Evolutionary conservation across 1,284 basidiomycete genomes (phyloP), one percentile per base, ranked within the genome.

Genomic region (Ceratobasidium sp.): DNA sequence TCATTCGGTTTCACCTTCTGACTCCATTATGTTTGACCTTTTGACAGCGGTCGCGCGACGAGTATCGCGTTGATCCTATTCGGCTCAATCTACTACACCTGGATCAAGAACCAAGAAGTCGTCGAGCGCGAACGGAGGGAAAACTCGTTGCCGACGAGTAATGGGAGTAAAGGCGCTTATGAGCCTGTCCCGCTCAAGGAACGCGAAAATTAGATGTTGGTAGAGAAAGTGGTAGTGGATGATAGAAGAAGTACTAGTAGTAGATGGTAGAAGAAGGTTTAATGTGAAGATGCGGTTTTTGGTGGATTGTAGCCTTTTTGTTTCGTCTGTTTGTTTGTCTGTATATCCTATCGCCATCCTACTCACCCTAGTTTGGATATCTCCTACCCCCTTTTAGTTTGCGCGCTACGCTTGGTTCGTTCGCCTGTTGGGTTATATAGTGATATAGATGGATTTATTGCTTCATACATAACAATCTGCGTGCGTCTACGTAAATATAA

Each of bases 71-170:
- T 90, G 80, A 97, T 97, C 83, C 90, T 96, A n/a, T 82, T 87
- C 42, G 95, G 95, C 33, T 96, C 95, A 0, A 85, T 95, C 56
- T 92, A 91, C 84, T 97, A 96, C 86, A 95, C 94, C 10, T 96
- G 94, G 93, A 88, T 93, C 77, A 95, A 95, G 84, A 92, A 94
- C 83, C 82, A 88, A 80, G 94, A 95, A 84, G 64, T 51, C 58
- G 46, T 75, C 46, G 78, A 58, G 56, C 39, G 77, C 46, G 72
- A 80, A 49, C 78, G 64, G 2, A 70, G 66, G n/a, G 79, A 80
- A 49, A 68, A 42, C 53, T 75, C 33, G 20, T 56, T 60, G 67
- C 72, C 56, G 42, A 77, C 40, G 55, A 66, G 49, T 15, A 77
- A 46, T 3, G 3, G 67, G 2, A 78, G 77, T 46, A 80, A 80